Percentiles rank a stretch among this genome's conserved stretches.
Evolutionary conservation across 768 basidiomycete genomes (phyloP).

Genomic region (Leccinum pellstonianum): DNA sequence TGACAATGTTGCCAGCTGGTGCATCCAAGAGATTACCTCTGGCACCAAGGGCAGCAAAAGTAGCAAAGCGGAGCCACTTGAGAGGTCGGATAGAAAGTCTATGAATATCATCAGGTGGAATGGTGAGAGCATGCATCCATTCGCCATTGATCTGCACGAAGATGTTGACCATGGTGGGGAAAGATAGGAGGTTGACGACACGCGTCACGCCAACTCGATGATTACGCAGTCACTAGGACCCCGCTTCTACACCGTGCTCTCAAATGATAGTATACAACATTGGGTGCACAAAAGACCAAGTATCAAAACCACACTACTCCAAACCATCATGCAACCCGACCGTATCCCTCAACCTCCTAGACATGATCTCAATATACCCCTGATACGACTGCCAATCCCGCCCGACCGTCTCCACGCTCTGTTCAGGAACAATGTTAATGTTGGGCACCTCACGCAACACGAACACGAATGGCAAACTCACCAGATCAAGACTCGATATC

Average conservation of each 20-base stretch:
- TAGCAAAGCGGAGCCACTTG: not conserved
- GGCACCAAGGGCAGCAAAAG: not conserved
- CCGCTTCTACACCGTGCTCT: no score
- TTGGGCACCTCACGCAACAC: not conserved
- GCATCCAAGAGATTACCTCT: not conserved
- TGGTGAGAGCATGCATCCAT: not conserved
- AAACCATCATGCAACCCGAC: conserved; percentile 51
- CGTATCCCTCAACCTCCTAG: conserved; percentile 63
- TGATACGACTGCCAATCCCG: conserved; percentile 61
- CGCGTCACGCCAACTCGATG: no score
- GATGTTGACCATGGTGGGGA: not conserved
- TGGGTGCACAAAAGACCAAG: no score
- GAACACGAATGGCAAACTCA: conserved; percentile 28
- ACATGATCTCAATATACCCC: conserved; percentile 76
- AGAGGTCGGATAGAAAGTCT: not conserved
- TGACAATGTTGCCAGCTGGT: not conserved
- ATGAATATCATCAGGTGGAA: not conserved
- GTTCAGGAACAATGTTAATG: not conserved
- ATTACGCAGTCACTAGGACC: no score
- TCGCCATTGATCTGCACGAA: not conserved
- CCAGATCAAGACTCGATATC: conserved; percentile 52
- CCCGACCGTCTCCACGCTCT: conserved; percentile 46
- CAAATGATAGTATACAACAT: no score
- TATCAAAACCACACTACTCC: conserved; percentile 5
- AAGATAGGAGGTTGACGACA: no score